Evolutionary conservation across 2,329 filamentous ascomycete species (phyloP).

Genomic region (Arthroderma sp.): DNA sequence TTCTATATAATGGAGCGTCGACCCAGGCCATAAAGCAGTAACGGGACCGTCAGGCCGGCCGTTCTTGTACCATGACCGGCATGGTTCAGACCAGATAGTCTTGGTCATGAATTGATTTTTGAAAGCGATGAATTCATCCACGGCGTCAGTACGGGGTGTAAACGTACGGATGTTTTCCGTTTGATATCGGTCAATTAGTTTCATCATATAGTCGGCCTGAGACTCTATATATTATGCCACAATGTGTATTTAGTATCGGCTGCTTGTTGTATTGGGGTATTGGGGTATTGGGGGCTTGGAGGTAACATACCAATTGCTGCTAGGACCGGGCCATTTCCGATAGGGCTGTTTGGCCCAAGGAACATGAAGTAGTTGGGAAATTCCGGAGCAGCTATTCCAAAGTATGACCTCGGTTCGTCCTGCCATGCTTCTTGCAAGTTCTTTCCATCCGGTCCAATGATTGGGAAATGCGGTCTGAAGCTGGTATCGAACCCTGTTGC

Average conservation of each 20-base stretch:
- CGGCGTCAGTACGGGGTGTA: neutral
- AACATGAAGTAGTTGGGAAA: conserved; percentile 58
- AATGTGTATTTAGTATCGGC: neutral
- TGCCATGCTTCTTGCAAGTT: conserved; percentile 51
- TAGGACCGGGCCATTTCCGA: conserved; percentile 6
- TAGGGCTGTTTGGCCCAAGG: conserved; percentile 37
- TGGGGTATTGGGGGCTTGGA: neutral
- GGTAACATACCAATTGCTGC: neutral
- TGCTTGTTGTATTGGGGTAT: neutral
- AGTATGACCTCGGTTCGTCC: conserved; percentile 55
- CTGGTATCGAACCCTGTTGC: conserved; percentile 52
- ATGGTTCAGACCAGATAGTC: conserved; percentile 6
- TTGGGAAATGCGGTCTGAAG: conserved; percentile 17
- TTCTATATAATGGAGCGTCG: conserved; percentile 12
- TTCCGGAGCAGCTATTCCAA: conserved; percentile 49
- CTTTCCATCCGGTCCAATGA: conserved; percentile 23
- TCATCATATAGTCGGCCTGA: conserved; percentile 6
- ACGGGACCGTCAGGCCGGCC: conserved; percentile 9
- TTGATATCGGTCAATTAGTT: conserved; percentile 6
- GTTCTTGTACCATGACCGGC: conserved; percentile 11
- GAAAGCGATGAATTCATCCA: conserved; percentile 4
- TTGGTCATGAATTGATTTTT: conserved; percentile 6
- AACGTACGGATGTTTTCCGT: conserved; percentile 4
- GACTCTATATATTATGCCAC: conserved; percentile 2
- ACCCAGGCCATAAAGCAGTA: conserved; percentile 14